Percentiles rank a stretch among this genome's conserved stretches.
Evolutionary conservation across 345 rosid genomes (phyloP).

Genomic region (Barbarea vulgaris): DNA sequence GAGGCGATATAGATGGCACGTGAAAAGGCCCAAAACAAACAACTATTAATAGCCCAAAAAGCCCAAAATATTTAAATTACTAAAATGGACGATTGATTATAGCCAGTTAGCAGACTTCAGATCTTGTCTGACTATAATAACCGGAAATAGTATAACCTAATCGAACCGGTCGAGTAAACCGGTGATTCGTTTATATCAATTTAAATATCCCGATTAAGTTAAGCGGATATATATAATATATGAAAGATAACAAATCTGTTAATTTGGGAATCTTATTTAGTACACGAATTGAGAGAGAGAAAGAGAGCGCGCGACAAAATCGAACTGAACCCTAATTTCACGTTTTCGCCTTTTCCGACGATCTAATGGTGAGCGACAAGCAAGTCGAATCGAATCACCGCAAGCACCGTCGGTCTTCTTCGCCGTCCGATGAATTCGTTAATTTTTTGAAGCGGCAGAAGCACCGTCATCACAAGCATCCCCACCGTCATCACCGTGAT

Average conservation of each 20-base stretch:
- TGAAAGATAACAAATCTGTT: neutral
- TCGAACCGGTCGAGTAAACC: neutral
- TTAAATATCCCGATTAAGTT: neutral
- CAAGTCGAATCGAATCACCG: constrained; percentile 48
- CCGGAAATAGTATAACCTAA: no score
- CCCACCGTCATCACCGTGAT: constrained; percentile 51
- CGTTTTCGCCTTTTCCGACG: constrained; percentile 23
- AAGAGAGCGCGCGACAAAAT: constrained; percentile 3
- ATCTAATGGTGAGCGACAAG: constrained; percentile 48
- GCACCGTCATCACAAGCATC: constrained; percentile 56
- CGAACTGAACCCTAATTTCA: constrained; percentile 39
- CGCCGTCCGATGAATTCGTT: constrained; percentile 41
- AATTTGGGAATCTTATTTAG: no score
- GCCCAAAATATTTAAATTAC: neutral
- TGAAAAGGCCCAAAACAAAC: constrained; percentile 9
- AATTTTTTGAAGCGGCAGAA: constrained; percentile 66
- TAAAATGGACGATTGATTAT: no score
- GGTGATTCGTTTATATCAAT: neutral
- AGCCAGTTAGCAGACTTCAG: no score
- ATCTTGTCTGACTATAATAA: no score
- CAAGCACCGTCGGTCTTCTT: constrained; percentile 50
- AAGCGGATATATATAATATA: neutral
- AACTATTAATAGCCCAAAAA: neutral
- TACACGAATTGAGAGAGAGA: neutral
- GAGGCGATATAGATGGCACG: neutral